Conservation (phyloP, 352 stramenopile species). For the Globisporangium recalcitrans region DNA sequence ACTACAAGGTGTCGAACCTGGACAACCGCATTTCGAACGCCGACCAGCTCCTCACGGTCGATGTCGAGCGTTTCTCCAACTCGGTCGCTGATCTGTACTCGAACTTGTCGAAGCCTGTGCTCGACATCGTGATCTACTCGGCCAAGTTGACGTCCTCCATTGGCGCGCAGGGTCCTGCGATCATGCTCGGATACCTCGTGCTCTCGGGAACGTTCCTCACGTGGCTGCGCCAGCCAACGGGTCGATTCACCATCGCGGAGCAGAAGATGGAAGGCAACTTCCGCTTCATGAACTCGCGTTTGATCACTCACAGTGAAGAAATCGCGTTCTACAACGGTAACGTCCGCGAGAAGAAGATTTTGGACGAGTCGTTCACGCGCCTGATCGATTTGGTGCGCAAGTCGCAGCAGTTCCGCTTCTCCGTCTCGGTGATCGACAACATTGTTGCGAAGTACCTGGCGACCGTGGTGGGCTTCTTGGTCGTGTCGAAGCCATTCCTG, state of each 20-base stretch:
- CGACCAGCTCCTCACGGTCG: slow-evolving; percentile 83
- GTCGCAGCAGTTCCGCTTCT: slow-evolving; percentile 84
- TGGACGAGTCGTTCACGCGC: slow-evolving; percentile 62
- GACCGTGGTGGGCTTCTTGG: slow-evolving; percentile 74
- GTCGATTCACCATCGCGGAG: slow-evolving; percentile 75
- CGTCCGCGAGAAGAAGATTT: slow-evolving; percentile 70
- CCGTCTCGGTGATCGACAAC: slow-evolving; percentile 77
- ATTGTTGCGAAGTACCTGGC: slow-evolving; percentile 87
- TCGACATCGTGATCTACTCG: slow-evolving; percentile 81
- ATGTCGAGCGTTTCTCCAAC: slow-evolving; percentile 81
- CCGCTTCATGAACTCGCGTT: slow-evolving; percentile 83
- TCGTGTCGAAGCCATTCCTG: slow-evolving; percentile 73
- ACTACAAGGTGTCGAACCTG: slow-evolving; percentile 89
- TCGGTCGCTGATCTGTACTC: slow-evolving; percentile 86
- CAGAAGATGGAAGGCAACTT: slow-evolving; percentile 83
- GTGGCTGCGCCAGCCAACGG: slow-evolving; percentile 66
- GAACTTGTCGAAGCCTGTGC: slow-evolving; percentile 82
- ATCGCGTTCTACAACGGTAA: slow-evolving; percentile 91
- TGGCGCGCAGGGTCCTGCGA: slow-evolving; percentile 60
- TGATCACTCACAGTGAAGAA: slow-evolving; percentile 88
- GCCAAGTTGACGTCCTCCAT: slow-evolving; percentile 66
- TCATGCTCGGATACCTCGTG: slow-evolving; percentile 68
- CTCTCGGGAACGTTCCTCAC: slow-evolving; percentile 65
- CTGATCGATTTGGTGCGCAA: slow-evolving; percentile 63
- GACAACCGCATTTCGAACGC: slow-evolving; percentile 86